phyloP scores from a whole-genome alignment of 495 filamentous ascomycete genomes.

The Aspergillus diversus region DNA sequence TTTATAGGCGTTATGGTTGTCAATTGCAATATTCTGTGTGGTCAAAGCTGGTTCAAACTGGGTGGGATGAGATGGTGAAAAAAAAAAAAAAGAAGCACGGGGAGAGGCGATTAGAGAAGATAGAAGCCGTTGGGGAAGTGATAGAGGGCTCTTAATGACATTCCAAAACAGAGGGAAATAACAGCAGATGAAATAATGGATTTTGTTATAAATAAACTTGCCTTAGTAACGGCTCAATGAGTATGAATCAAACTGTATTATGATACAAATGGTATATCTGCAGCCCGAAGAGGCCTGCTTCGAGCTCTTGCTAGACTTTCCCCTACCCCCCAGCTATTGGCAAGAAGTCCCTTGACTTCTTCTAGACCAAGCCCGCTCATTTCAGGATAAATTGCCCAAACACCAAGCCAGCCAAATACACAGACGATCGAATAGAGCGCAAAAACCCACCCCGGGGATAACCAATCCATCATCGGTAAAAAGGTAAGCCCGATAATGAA shows the following conservation, averaged over 20 bases:
- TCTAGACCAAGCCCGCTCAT: constrained; percentile 81
- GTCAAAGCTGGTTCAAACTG: too few species aligned
- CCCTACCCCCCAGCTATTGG: constrained; percentile 50
- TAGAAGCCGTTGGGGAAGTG: neutral
- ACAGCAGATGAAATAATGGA: too few species aligned
- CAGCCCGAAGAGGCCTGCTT: neutral
- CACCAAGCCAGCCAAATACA: constrained; percentile 62
- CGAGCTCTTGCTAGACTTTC: constrained; percentile 25
- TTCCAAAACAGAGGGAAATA: too few species aligned
- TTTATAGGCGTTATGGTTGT: neutral
- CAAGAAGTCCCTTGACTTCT: constrained; percentile 75
- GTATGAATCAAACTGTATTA: neutral
- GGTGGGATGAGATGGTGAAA: neutral
- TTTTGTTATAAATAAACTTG: too few species aligned
- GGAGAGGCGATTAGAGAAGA: neutral
- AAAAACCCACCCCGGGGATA: constrained; percentile 80
- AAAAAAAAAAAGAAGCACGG: neutral
- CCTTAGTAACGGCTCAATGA: neutral
- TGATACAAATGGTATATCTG: neutral
- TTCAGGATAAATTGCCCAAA: constrained; percentile 81
- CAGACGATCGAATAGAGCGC: constrained; percentile 74
- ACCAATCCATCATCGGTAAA: constrained; percentile 77
- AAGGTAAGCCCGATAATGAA: constrained; percentile 88
- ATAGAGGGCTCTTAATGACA: too few species aligned
- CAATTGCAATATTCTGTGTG: too few species aligned